A percentile compares a stretch with the other conserved stretches of the same genome.
Conservation (phyloP, 192 early-diverging fungal species). For the Bifiguratus adelaidae region DNA sequence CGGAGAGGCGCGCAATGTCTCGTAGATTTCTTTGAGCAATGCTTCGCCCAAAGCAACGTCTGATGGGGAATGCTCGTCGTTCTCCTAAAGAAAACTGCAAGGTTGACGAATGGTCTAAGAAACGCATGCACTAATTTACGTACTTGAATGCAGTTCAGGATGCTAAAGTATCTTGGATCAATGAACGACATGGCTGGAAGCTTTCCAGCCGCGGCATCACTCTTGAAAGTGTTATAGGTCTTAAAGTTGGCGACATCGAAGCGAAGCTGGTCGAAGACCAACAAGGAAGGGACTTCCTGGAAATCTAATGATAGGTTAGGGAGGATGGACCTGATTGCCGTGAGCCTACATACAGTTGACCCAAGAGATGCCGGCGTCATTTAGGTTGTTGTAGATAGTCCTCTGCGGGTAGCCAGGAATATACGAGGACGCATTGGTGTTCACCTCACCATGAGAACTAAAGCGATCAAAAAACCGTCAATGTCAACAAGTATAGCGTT, state of each 20-base stretch:
- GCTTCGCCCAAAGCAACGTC: slow-evolving; percentile 14
- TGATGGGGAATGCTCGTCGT: slow-evolving; percentile 11
- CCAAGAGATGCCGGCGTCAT: too few relatives aligned
- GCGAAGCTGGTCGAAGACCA: slow-evolving; percentile 4
- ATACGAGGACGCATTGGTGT: slow-evolving; percentile 6
- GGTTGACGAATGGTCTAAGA: too few relatives aligned
- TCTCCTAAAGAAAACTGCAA: too few relatives aligned
- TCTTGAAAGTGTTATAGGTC: slow-evolving; percentile 2
- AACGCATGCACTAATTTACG: too few relatives aligned
- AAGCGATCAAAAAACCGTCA: neutral
- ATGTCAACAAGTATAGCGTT: too few relatives aligned
- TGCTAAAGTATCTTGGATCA: slow-evolving; percentile 10
- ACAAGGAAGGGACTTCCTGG: slow-evolving; percentile 7
- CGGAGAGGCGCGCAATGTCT: slow-evolving; percentile 28
- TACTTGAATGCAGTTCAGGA: slow-evolving; percentile 8
- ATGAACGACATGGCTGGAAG: slow-evolving; percentile 8
- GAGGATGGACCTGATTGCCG: too few relatives aligned
- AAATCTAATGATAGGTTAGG: too few relatives aligned
- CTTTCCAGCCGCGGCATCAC: slow-evolving; percentile 7
- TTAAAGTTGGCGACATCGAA: neutral
- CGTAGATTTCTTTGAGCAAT: slow-evolving; percentile 27
- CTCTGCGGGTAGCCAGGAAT: slow-evolving; percentile 8
- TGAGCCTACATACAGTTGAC: too few relatives aligned
- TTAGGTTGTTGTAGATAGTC: slow-evolving; percentile 13
- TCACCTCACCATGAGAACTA: slow-evolving; percentile 7